Evolutionary conservation across 2,329 filamentous ascomycete species (phyloP).

Genomic region (Penicillium janthinellum): DNA sequence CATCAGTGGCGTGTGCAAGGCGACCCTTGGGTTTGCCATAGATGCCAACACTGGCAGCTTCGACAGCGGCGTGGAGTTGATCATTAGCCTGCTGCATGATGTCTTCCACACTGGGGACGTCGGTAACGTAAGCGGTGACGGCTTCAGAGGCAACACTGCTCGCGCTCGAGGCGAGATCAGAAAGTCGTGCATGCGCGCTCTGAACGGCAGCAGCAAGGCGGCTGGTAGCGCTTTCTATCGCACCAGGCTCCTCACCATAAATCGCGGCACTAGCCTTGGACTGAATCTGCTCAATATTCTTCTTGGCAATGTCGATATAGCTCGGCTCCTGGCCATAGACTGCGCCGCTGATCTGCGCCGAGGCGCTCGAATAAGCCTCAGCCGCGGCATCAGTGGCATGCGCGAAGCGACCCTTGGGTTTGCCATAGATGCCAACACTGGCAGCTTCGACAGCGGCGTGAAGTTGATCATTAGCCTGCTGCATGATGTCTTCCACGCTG

Average conservation of each 20-base stretch:
- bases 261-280: conserved; percentile 59
- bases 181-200: conserved; percentile 39
- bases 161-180: conserved; percentile 35
- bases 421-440: conserved; percentile 60
- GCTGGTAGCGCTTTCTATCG: conserved; percentile 36
- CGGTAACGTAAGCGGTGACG: conserved; percentile 48
- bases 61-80: conserved; percentile 61
- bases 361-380: conserved; percentile 55
- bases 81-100: conserved; percentile 60
- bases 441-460: conserved; percentile 62
- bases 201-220: conserved; percentile 37
- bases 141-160: conserved; percentile 37
- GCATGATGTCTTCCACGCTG: conserved; percentile 59
- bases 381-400: conserved; percentile 57
- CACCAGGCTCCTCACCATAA: conserved; percentile 51
- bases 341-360: conserved; percentile 54
- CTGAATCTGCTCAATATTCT: conserved; percentile 56
- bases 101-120: conserved; percentile 59
- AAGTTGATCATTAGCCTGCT: conserved; percentile 58
- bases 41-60: conserved; percentile 59
- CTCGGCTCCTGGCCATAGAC: conserved; percentile 58
- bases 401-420: conserved; percentile 56
- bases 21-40: conserved; percentile 60
- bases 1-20: conserved; percentile 57
- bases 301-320: conserved; percentile 57